These are phyloP conservation scores for Colletotrichum gigasporum DNA, from an alignment of 2,329 filamentous ascomycete species.

Conservation along the genomic window DNA sequence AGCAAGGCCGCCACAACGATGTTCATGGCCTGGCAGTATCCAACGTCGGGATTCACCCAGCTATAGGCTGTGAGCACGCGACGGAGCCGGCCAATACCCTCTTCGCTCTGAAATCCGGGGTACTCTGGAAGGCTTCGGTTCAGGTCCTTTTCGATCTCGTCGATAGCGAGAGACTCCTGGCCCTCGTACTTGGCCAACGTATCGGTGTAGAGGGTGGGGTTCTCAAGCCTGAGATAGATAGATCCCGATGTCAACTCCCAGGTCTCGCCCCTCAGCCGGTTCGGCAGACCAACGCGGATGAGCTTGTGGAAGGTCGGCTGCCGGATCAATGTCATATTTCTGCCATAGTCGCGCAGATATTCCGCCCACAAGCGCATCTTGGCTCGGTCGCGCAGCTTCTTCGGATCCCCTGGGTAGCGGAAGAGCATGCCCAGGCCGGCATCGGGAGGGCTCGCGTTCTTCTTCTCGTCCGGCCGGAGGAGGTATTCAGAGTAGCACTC, in stretches of 20 bases:
- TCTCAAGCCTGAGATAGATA: conserved; percentile 86
- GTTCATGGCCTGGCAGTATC: conserved; percentile 99
- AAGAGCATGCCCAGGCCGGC: conserved; percentile 93
- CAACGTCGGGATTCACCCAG: conserved; percentile 94
- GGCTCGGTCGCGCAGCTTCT: conserved; percentile 91
- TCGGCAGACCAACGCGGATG: conserved; percentile 93
- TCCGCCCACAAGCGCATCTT: conserved; percentile 99
- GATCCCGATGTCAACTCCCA: conserved; percentile 97
- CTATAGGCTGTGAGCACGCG: conserved; percentile 96
- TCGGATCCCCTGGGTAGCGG: conserved; percentile 92
- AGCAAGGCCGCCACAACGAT: conserved; percentile 97
- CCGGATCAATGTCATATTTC: conserved; percentile 89
- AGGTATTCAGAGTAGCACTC: conserved; percentile 94
- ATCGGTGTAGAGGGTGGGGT: conserved; percentile 83
- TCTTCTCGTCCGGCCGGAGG: conserved; percentile 70
- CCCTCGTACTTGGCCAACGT: conserved; percentile 86
- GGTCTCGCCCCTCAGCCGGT: conserved; percentile 89
- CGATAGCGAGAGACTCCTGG: conserved; percentile 90
- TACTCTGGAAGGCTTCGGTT: conserved; percentile 98
- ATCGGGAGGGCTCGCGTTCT: conserved; percentile 78
- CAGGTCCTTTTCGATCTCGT: conserved; percentile 98
- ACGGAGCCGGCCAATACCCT: conserved; percentile 89
- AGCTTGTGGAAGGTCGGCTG: conserved; percentile 98
- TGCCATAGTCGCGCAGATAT: conserved; percentile 93
- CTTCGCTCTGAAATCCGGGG: conserved; percentile 94